Evolutionary conservation across 2,329 filamentous ascomycete genomes (phyloP).

Genomic region (Scedosporium apiospermum): DNA sequence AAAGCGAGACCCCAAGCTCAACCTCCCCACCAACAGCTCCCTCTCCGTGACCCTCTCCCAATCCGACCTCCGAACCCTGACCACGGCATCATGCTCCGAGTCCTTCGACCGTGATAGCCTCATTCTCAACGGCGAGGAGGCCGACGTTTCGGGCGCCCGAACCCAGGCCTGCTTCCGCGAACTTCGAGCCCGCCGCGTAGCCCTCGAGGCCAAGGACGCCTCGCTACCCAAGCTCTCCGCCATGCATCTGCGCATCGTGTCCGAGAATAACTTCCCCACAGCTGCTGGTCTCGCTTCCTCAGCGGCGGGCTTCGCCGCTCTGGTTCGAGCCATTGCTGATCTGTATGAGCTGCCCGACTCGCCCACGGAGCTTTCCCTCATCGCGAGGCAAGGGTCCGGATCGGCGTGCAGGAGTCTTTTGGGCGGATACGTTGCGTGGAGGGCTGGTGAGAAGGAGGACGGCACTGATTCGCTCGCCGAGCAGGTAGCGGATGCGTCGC

Average conservation of each 20-base stretch:
- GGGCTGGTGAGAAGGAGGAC: conserved; percentile 64
- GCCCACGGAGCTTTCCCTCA: conserved; percentile 73
- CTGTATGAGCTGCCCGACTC: conserved; percentile 78
- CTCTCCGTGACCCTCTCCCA: conserved; percentile 95
- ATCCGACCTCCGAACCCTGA: conserved; percentile 86
- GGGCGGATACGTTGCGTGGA: conserved; percentile 94
- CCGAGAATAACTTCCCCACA: conserved; percentile 98
- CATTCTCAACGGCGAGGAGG: conserved; percentile 70
- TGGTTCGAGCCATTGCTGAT: conserved; percentile 80
- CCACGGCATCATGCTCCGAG: conserved; percentile 82
- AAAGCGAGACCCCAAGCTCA: conserved; percentile 87
- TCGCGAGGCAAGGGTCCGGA: conserved; percentile 88
- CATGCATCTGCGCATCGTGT: conserved; percentile 75
- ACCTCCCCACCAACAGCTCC: conserved; percentile 96
- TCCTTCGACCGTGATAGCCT: conserved; percentile 63
- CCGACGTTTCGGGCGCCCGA: conserved; percentile 78
- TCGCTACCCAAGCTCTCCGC: conserved; percentile 74
- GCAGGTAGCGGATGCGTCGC: conserved; percentile 74
- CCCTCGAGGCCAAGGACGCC: conserved; percentile 62
- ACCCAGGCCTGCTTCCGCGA: conserved; percentile 93
- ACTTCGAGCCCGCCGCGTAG: conserved; percentile 66
- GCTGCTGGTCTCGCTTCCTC: conserved; percentile 78
- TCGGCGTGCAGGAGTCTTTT: conserved; percentile 90
- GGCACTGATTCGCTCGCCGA: conserved; percentile 83
- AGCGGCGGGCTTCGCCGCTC: conserved; percentile 58